Percentiles rank a stretch among this genome's conserved stretches.
phyloP scores from a whole-genome alignment of 2,329 filamentous ascomycete species.

The Trichothecium roseum region DNA sequence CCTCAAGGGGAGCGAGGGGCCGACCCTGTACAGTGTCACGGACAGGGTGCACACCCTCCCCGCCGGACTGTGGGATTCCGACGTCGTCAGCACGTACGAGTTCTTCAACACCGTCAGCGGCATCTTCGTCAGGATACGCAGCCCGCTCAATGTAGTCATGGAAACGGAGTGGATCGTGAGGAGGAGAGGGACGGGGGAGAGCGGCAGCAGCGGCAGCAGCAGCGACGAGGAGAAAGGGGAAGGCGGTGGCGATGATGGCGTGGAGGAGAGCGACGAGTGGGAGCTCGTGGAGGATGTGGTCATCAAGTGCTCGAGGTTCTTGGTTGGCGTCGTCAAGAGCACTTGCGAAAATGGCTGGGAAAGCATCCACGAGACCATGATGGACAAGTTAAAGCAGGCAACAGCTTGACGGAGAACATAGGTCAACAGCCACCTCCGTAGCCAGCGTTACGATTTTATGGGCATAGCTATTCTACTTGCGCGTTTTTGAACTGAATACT shows the following conservation, averaged over 20 bases:
- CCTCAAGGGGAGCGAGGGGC: neutral
- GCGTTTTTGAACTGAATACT: too few species aligned
- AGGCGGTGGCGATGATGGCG: neutral
- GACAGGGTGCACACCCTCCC: slow-evolving; percentile 41
- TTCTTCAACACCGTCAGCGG: slow-evolving; percentile 39
- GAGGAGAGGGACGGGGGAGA: too few species aligned
- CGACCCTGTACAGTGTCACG: slow-evolving; percentile 33
- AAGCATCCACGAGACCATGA: slow-evolving; percentile 39
- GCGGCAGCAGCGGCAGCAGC: too few species aligned
- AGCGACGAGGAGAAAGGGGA: too few species aligned
- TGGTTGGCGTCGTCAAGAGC: slow-evolving; percentile 36
- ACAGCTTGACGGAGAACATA: too few species aligned
- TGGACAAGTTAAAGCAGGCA: slow-evolving; percentile 20
- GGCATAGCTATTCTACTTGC: too few species aligned
- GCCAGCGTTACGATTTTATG: too few species aligned
- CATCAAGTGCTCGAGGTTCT: slow-evolving; percentile 39
- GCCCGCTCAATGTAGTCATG: slow-evolving; percentile 39
- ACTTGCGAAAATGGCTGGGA: slow-evolving; percentile 41
- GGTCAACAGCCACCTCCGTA: too few species aligned
- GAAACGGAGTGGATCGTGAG: slow-evolving; percentile 40
- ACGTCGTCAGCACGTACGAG: slow-evolving; percentile 43
- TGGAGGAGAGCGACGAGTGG: slow-evolving; percentile 14
- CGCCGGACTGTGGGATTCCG: slow-evolving; percentile 43
- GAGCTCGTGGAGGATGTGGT: slow-evolving; percentile 38
- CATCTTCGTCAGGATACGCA: slow-evolving; percentile 39